These are phyloP conservation scores for Ephemerocybe angulata DNA, from an alignment of 768 basidiomycete genomes.

Conservation along the genomic window DNA sequence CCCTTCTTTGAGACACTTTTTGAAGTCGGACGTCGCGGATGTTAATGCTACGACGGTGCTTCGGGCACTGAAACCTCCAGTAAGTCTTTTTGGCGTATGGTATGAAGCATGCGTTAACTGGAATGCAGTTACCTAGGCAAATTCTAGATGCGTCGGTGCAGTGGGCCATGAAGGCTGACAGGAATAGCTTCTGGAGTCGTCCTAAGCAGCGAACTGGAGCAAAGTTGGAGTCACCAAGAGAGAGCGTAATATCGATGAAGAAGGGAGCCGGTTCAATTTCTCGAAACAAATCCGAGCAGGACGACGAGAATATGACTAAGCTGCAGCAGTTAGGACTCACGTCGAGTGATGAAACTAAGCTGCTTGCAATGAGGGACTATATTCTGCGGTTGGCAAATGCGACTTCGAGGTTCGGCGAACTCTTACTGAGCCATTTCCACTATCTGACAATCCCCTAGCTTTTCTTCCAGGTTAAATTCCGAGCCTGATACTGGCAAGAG, in stretches of 20 bases:
- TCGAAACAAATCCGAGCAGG: constrained; percentile 75
- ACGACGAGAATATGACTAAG: constrained; percentile 70
- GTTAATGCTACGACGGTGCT: constrained; percentile 77
- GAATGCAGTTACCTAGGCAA: constrained; percentile 54
- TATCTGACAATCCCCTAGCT: constrained; percentile 37
- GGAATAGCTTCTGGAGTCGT: constrained; percentile 74
- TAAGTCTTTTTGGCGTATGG: constrained; percentile 33
- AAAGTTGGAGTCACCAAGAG: constrained; percentile 65
- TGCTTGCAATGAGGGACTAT: constrained; percentile 87
- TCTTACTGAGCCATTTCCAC: not conserved
- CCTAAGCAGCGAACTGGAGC: constrained; percentile 41
- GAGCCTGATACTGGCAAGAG: constrained; percentile 63
- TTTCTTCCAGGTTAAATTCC: constrained; percentile 57
- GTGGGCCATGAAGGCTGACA: constrained; percentile 86
- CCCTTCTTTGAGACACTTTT: constrained; percentile 80
- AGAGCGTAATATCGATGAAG: constrained; percentile 65
- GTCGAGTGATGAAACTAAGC: constrained; percentile 73
- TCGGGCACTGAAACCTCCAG: constrained; percentile 71
- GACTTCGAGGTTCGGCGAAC: constrained; percentile 57
- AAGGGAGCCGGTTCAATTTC: constrained; percentile 42
- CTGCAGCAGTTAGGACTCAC: constrained; percentile 89
- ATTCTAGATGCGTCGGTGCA: constrained; percentile 82
- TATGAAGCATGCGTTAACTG: not conserved
- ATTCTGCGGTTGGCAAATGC: constrained; percentile 79
- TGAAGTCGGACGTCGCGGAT: constrained; percentile 75